Base-by-base conservation (phyloP, 2,329 filamentous ascomycete species). In the Cladosporium sp. region DNA sequence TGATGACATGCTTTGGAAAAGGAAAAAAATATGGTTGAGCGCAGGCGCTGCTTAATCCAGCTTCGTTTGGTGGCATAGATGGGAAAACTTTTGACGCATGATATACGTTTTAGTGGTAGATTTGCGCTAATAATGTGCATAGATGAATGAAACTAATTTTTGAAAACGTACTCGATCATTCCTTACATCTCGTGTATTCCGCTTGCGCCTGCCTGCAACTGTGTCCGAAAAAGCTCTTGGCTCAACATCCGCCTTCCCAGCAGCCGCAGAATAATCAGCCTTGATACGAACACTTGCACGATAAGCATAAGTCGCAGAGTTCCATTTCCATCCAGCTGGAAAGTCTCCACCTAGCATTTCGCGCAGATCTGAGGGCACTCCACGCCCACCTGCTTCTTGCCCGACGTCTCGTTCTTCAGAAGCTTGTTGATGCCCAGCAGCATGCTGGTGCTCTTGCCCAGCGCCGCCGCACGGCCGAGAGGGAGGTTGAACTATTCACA, bases 41-140 rank as follows among this genome's bases (percentile, higher is more conserved):
- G 12, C n/a, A 55, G 14, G 26, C 16, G 28, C 52, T 55, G 52
- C 52, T 55, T 11, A 10, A 59, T 16, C 14, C 14, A 46, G 31
- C 55, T 58, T 58, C 55, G 52, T 55, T 31, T 21, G 28, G 28
- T 55, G n/a, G 33, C 55, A 58, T 40, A 58, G 55, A 59, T 40
- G 56, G 23, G 12, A 12, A 44, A 11, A 10, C n/a, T 59, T 46
- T 59, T 28, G 26, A 21, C 46, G 58, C 58, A 61, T 61, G 58
- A 61, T 49, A 61, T 49, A 61, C 58, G 21, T 61, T 61, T 61
- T 50, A 29, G 26, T 61, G 21, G 29, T 44, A 31, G 37, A 28
- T 31, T 29, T 18, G 40, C 40, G 58, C 58, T 61, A 31, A 61
- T 35, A 50, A 61, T 49, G 58, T 50, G 23, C 58, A 61, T 61